Evolutionary conservation across 2,329 filamentous ascomycete species (phyloP).

Genomic region (Xylariomycetidae sp.): DNA sequence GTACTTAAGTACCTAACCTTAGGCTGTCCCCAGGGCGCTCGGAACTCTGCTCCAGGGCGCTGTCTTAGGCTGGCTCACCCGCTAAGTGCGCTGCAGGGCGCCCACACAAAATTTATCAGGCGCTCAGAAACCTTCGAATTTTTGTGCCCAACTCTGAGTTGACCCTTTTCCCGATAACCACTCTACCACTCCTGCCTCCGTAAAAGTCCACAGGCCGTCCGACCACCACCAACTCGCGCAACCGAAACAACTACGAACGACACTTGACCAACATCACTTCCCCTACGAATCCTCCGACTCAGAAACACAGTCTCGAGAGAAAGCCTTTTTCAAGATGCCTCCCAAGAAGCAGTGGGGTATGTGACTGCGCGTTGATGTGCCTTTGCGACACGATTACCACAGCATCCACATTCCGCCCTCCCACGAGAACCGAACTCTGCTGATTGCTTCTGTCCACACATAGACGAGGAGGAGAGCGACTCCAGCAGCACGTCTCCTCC

Average conservation of each 20-base stretch:
- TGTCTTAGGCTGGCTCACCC: no score
- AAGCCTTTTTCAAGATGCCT: conserved; percentile 25
- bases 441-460: conserved; percentile 16
- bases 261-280: background rate
- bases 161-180: background rate
- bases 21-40: no score
- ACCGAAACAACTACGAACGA: background rate
- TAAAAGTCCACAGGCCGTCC: background rate
- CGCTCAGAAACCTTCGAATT: background rate
- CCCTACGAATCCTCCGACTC: background rate
- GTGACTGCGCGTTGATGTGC: conserved; percentile 15
- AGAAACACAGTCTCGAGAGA: background rate
- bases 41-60: no score
- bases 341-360: conserved; percentile 34
- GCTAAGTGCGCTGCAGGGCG: no score
- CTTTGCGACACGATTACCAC: conserved; percentile 6
- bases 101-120: conserved; percentile 6
- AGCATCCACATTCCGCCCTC: conserved; percentile 11
- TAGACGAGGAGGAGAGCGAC: conserved; percentile 33
- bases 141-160: conserved; percentile 10
- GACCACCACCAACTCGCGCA: background rate
- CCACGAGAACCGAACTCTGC: conserved; percentile 7
- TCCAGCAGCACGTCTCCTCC: conserved; percentile 33
- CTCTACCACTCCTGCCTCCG: background rate
- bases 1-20: no score